Percentiles rank a stretch among this genome's conserved stretches.
phyloP scores from a whole-genome alignment of 2,329 filamentous ascomycete species.

The Verticillium nubilum region DNA sequence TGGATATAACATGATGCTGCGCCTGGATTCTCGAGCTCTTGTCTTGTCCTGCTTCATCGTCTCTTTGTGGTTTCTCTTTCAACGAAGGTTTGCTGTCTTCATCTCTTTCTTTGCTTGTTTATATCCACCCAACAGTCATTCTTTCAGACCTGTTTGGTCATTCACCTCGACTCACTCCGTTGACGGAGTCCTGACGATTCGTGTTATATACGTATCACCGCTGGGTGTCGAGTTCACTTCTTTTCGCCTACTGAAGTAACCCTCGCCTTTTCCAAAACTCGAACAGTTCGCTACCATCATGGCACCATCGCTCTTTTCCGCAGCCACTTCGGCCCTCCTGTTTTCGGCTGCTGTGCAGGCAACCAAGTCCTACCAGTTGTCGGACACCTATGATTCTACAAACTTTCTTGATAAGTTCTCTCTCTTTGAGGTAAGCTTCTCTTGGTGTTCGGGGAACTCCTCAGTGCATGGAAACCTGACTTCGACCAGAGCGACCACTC shows the following conservation, averaged over 20 bases:
- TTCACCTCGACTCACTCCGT: neutral
- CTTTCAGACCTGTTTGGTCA: neutral
- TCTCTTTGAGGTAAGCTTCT: conserved; percentile 33
- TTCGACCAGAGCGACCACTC: conserved; percentile 9
- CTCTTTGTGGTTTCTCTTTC: neutral
- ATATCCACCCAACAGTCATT: neutral
- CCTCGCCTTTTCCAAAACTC: neutral
- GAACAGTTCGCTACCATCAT: neutral
- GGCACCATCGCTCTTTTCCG: conserved; percentile 12
- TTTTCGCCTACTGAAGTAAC: neutral
- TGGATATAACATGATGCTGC: neutral
- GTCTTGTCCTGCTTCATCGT: neutral
- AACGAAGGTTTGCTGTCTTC: neutral
- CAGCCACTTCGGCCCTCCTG: conserved; percentile 10
- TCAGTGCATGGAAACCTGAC: neutral
- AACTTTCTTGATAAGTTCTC: conserved; percentile 45
- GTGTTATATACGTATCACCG: neutral
- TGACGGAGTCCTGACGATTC: conserved; percentile 1
- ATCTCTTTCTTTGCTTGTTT: neutral
- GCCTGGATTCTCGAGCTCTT: neutral
- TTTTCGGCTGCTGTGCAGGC: conserved; percentile 4
- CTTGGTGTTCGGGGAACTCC: no score
- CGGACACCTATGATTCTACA: conserved; percentile 12
- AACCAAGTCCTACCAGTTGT: conserved; percentile 8
- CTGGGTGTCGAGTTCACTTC: neutral